Conservation (phyloP, 2,329 filamentous ascomycete species). For the Botrytis paeoniae region DNA sequence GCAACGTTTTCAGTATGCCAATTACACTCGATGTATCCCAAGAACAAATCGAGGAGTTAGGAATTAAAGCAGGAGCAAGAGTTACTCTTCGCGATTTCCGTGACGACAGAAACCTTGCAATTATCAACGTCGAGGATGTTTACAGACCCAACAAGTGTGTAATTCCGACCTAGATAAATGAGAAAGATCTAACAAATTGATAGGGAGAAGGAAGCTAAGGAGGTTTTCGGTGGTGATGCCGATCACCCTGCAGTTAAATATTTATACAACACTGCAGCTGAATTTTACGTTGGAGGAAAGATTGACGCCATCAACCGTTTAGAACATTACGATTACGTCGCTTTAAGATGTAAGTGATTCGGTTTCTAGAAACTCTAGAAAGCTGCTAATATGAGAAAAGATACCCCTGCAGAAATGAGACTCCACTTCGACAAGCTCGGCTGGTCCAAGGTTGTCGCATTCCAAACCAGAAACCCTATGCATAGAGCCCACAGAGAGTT, state of each 20-base stretch:
- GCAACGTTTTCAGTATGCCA: constrained; percentile 92
- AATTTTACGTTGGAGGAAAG: constrained; percentile 95
- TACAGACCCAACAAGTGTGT: constrained; percentile 93
- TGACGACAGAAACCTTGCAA: constrained; percentile 93
- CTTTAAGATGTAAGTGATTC: constrained; percentile 73
- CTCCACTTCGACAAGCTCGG: constrained; percentile 99
- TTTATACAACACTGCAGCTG: constrained; percentile 74
- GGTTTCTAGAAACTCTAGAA: neutral
- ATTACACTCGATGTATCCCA: constrained; percentile 87
- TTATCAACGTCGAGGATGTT: constrained; percentile 91
- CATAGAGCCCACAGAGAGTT: constrained; percentile 97
- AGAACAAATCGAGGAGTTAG: constrained; percentile 68
- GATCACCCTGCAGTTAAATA: constrained; percentile 91
- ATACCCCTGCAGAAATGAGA: constrained; percentile 91
- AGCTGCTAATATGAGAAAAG: constrained; percentile 43
- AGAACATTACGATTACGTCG: constrained; percentile 99
- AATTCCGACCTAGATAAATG: neutral
- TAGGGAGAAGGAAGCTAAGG: constrained; percentile 82
- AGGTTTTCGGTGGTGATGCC: constrained; percentile 90
- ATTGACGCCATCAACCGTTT: constrained; percentile 91
- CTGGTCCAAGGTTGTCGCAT: constrained; percentile 95
- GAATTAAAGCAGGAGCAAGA: constrained; percentile 75
- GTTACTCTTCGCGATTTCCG: constrained; percentile 91
- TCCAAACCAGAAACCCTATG: constrained; percentile 99
- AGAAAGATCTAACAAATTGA: constrained; percentile 28